Evolutionary conservation across 805 yeast genomes (phyloP), one percentile per base, ranked within the genome.

Genomic region (Cephaloascus albidus): DNA sequence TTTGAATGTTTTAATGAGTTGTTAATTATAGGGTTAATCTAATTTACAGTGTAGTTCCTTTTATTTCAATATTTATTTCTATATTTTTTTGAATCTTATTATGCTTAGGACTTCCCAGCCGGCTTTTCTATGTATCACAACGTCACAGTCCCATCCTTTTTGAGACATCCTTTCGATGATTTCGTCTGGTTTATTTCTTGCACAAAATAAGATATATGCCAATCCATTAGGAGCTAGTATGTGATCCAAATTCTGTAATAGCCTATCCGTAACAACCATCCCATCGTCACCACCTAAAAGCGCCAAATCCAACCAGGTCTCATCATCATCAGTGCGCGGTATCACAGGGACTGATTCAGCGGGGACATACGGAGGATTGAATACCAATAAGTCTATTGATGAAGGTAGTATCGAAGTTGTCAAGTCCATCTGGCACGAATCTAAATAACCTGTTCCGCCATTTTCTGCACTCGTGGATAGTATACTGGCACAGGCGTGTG

Each of bases 321-420:
- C 68, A 16, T 74, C 78, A 8, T 68, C 73, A 5, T 37, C 42
- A 3, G 50, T 35, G 1, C 42, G 43, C 0, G 93, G 93, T 1
- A 73, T 47, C 0, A 45, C 52, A 0, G 97, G 97, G 0, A 86
- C 83, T 0, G 51, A 53, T 42, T 79, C 88, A 1, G 90, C 85
- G 0, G 98, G 98, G 1, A 93, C 98, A 54, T 93, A 93, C 0
- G 98, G 98, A 0, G 98, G 98, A 52, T 93, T 93, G 60, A 93
- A 93, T 1, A 93, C 67, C 18, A 93, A 61, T 1, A 90, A 41
- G 51, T 93, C 97, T 2, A 88, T 69, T 3, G 60, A 38, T 2
- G 67, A 48, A 0, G 52, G 51, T 10, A 72, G 55, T 8, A 87
- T 45, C 2, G 76, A 66, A 8, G 69, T 49, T 0, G 83, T 71